Conservation (phyloP, 2,329 filamentous ascomycete genomes). For the Thielaviopsis populi region DNA sequence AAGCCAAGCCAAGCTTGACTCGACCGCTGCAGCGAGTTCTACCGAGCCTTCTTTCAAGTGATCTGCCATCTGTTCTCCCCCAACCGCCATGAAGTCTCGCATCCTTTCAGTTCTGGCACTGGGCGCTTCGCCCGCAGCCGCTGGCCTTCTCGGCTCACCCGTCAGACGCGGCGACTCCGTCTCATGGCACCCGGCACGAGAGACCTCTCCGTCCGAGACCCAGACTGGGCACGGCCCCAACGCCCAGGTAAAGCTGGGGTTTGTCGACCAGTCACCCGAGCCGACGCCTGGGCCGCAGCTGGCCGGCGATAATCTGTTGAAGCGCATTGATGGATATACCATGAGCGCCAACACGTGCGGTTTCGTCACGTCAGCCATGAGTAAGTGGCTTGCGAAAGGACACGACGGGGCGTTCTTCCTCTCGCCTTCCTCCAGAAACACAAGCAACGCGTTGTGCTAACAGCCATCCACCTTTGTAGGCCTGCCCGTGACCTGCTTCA, state of each 20-base stretch:
- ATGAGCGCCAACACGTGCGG: slow-evolving; percentile 23
- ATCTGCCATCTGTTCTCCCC: no score
- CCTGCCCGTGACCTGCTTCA: slow-evolving; percentile 4
- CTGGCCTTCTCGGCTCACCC: slow-evolving; percentile 20
- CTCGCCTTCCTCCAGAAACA: neutral
- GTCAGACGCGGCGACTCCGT: slow-evolving; percentile 19
- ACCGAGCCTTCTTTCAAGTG: no score
- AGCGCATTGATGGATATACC: slow-evolving; percentile 22
- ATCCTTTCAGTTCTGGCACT: neutral
- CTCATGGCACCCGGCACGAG: slow-evolving; percentile 23
- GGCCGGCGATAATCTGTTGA: slow-evolving; percentile 22
- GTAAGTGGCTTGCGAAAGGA: slow-evolving; percentile 20
- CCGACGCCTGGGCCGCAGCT: slow-evolving; percentile 23
- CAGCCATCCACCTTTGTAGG: neutral
- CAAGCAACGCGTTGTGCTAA: neutral
- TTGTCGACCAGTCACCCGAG: slow-evolving; percentile 22
- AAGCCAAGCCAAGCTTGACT: no score
- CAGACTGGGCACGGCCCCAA: neutral
- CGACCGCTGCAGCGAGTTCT: neutral
- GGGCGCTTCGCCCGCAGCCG: slow-evolving; percentile 17
- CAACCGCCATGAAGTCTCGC: neutral
- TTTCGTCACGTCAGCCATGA: slow-evolving; percentile 21
- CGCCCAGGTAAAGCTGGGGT: neutral
- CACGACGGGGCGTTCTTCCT: neutral
- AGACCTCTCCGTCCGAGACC: slow-evolving; percentile 20